Percentiles rank a stretch among this genome's conserved stretches.
Evolutionary conservation across 1,284 basidiomycete genomes (phyloP).

Genomic region (Neolentinus lepideus): DNA sequence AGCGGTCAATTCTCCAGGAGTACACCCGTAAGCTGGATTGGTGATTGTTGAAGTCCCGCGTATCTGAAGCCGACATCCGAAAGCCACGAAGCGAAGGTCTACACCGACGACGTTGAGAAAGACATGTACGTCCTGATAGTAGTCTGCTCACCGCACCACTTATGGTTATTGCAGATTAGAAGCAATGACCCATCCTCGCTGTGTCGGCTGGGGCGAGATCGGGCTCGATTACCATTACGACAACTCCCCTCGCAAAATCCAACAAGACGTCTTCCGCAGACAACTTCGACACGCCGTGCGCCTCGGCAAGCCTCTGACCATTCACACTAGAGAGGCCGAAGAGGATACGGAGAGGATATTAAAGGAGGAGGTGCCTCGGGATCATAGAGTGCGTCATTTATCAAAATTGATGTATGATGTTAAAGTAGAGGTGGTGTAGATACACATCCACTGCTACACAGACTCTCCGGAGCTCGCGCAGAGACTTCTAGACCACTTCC

Average conservation of each 20-base stretch:
- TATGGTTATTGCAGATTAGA: constrained; percentile 52
- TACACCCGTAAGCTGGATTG: constrained; percentile 59
- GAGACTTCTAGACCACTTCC: constrained; percentile 66
- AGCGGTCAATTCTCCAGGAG: constrained; percentile 44
- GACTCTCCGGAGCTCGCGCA: constrained; percentile 67
- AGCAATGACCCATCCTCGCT: constrained; percentile 72
- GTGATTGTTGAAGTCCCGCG: too few species aligned
- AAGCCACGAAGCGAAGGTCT: constrained; percentile 67
- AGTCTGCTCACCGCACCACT: too few species aligned
- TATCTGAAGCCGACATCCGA: constrained; percentile 9
- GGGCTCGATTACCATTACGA: constrained; percentile 82
- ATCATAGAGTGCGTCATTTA: constrained; percentile 44
- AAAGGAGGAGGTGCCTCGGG: constrained; percentile 61
- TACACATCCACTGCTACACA: constrained; percentile 79
- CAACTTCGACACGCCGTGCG: constrained; percentile 63
- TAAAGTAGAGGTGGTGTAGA: constrained; percentile 31
- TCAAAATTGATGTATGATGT: neutral
- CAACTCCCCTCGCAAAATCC: constrained; percentile 60
- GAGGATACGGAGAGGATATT: constrained; percentile 72
- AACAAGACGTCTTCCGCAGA: constrained; percentile 55
- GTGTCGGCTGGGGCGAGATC: constrained; percentile 82
- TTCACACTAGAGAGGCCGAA: constrained; percentile 78
- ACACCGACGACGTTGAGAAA: constrained; percentile 59
- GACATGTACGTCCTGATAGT: constrained; percentile 45
- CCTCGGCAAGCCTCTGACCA: constrained; percentile 66